Conservation (phyloP, 2,329 filamentous ascomycete genomes). For the Claviceps paspali region DNA sequence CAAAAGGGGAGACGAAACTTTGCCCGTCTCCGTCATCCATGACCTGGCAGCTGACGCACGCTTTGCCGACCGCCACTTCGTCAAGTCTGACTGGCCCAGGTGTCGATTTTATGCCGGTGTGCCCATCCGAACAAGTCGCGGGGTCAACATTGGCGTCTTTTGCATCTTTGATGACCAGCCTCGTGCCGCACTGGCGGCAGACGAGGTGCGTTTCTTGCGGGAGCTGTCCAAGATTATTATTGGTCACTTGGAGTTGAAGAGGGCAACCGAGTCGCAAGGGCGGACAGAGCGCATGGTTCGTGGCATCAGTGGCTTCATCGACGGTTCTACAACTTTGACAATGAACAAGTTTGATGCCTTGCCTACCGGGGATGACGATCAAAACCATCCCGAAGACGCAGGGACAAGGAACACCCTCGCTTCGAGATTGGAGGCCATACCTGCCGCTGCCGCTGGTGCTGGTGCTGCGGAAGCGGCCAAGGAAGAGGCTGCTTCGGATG, state of each 20-base stretch:
- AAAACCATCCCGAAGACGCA: slow-evolving; percentile 10
- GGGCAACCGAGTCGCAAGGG: slow-evolving; percentile 10
- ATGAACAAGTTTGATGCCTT: neutral
- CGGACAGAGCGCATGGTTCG: slow-evolving; percentile 18
- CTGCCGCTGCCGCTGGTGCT: neutral
- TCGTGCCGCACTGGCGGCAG: slow-evolving; percentile 8
- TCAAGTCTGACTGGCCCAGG: slow-evolving; percentile 7
- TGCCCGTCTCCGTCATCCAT: neutral
- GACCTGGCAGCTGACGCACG: slow-evolving; percentile 11
- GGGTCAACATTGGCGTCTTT: slow-evolving; percentile 21
- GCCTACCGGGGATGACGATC: neutral
- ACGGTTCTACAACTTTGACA: slow-evolving; percentile 5
- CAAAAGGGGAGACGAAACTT: neutral
- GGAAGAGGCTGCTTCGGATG: neutral
- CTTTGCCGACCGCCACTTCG: slow-evolving; percentile 11
- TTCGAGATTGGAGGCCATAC: neutral
- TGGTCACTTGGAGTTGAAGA: slow-evolving; percentile 15
- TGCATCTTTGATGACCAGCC: slow-evolving; percentile 10
- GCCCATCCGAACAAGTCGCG: slow-evolving; percentile 17
- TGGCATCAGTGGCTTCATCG: slow-evolving; percentile 16
- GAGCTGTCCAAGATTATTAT: slow-evolving; percentile 14
- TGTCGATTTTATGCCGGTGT: slow-evolving; percentile 19
- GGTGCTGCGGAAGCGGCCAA: neutral
- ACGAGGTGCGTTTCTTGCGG: slow-evolving; percentile 10
- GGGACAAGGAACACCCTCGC: neutral